These are phyloP conservation scores for Phytophthora meadii DNA, from an alignment of 352 stramenopile genomes.

Conservation along the genomic window DNA sequence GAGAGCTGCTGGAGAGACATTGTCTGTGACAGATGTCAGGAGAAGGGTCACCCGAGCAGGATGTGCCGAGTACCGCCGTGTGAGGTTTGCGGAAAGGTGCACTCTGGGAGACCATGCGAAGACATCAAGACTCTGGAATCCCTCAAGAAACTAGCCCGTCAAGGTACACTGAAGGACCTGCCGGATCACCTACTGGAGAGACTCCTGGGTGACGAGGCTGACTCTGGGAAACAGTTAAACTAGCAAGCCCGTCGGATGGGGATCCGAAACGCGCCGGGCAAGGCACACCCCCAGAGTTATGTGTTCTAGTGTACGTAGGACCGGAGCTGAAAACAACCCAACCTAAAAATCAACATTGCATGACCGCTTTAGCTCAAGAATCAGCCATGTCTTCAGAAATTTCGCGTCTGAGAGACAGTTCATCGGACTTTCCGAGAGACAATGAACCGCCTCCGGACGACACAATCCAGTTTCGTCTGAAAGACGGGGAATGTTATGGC, in stretches of 20 bases:
- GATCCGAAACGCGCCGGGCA: constrained; percentile 20
- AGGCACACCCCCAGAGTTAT: constrained; percentile 7
- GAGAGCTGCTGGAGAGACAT: constrained; percentile 4
- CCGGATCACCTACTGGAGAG: not conserved
- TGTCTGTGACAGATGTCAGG: not conserved
- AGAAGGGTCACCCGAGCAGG: not conserved
- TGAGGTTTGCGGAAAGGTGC: not conserved
- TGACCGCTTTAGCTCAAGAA: constrained; percentile 6
- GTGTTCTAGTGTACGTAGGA: constrained; percentile 25
- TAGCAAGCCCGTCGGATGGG: constrained; percentile 21
- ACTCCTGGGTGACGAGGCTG: not conserved
- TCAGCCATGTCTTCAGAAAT: no score
- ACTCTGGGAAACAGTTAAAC: constrained; percentile 21
- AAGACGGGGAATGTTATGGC: no score
- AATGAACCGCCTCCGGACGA: no score
- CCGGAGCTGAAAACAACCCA: not conserved
- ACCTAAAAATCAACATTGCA: constrained; percentile 15
- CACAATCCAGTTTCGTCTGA: no score
- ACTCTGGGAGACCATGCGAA: not conserved
- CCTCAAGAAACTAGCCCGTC: not conserved
- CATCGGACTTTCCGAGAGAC: no score
- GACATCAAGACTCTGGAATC: not conserved
- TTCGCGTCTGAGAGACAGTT: no score
- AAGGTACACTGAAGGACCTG: constrained; percentile 1
- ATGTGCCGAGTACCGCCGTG: not conserved